These are phyloP conservation scores for Cutaneotrichosporon spelunceum DNA, from an alignment of 1,284 basidiomycete genomes.

Conservation along the genomic window DNA sequence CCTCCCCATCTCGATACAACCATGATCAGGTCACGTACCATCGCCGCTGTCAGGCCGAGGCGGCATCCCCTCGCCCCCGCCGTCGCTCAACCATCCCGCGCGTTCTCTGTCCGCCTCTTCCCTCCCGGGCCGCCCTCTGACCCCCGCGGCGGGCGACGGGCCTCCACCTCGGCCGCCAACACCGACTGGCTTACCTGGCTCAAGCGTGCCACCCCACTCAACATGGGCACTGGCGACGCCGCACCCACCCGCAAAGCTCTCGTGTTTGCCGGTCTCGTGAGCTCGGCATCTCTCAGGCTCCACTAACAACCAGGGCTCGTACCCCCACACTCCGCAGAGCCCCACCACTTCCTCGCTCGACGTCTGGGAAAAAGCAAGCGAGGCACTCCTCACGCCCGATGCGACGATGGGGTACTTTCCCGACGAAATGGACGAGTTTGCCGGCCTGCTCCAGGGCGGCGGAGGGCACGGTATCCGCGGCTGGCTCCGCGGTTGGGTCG, in stretches of 20 bases:
- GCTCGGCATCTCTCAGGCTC: conserved; percentile 17
- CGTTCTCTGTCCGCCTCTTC: conserved; percentile 23
- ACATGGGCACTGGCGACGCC: conserved; percentile 13
- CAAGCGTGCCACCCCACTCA: conserved; percentile 27
- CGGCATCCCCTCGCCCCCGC: background rate
- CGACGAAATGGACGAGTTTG: conserved; percentile 43
- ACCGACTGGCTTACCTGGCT: conserved; percentile 45
- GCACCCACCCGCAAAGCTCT: conserved; percentile 31
- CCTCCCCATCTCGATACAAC: background rate
- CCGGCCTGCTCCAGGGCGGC: conserved; percentile 29
- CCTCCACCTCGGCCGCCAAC: conserved; percentile 34
- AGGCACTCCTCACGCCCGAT: conserved; percentile 45
- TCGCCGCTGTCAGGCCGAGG: conserved; percentile 1
- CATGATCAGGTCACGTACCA: conserved; percentile 6
- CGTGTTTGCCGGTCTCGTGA: conserved; percentile 48
- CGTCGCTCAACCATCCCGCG: conserved; percentile 1
- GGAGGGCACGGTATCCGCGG: conserved; percentile 35
- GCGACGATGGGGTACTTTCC: conserved; percentile 46
- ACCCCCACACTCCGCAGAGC: conserved; percentile 47
- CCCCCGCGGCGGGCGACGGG: conserved; percentile 27
- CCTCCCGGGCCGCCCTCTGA: conserved; percentile 27
- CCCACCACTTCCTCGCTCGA: conserved; percentile 44
- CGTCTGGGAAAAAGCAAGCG: conserved; percentile 49
- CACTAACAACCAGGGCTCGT: conserved; percentile 44
- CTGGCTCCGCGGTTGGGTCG: conserved; percentile 50